Evolutionary conservation across 352 stramenopile species (phyloP).

Genomic region (Phytopythium aichiense): DNA sequence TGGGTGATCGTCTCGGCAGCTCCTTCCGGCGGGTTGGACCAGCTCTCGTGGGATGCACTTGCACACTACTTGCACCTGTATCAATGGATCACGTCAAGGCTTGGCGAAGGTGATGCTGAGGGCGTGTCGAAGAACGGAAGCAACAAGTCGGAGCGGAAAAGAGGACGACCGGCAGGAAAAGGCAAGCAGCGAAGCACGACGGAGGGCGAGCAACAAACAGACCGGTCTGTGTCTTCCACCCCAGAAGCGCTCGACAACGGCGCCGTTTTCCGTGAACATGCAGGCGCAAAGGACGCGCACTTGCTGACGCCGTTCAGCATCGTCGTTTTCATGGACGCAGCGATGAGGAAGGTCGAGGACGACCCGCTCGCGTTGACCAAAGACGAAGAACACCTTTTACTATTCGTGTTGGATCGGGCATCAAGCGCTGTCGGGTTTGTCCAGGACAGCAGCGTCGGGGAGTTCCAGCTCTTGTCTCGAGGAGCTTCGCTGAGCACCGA

Average conservation of each 20-base stretch:
- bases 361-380: slow-evolving; percentile 1
- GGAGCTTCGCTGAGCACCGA: slow-evolving; percentile 13
- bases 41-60: slow-evolving; percentile 18
- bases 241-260: not conserved
- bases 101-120: slow-evolving; percentile 13
- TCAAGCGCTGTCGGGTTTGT: slow-evolving; percentile 10
- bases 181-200: slow-evolving; percentile 3
- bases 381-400: slow-evolving; percentile 19
- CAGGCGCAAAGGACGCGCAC: slow-evolving; percentile 11
- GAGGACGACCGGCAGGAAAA: slow-evolving; percentile 12
- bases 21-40: slow-evolving; percentile 4
- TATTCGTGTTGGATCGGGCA: slow-evolving; percentile 15
- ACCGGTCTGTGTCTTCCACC: not conserved
- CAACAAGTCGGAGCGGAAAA: slow-evolving; percentile 8
- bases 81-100: slow-evolving; percentile 20
- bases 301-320: slow-evolving; percentile 16
- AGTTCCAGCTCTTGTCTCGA: slow-evolving; percentile 11
- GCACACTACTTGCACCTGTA: slow-evolving; percentile 29
- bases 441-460: slow-evolving; percentile 8
- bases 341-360: slow-evolving; percentile 8
- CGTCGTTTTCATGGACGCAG: slow-evolving; percentile 11
- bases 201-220: not conserved
- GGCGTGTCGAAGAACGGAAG: not conserved
- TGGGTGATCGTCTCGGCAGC: slow-evolving; percentile 17
- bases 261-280: slow-evolving; percentile 17